These are phyloP conservation scores for Lachnellula suecica DNA, from an alignment of 2,329 filamentous ascomycete species.

Conservation along the genomic window DNA sequence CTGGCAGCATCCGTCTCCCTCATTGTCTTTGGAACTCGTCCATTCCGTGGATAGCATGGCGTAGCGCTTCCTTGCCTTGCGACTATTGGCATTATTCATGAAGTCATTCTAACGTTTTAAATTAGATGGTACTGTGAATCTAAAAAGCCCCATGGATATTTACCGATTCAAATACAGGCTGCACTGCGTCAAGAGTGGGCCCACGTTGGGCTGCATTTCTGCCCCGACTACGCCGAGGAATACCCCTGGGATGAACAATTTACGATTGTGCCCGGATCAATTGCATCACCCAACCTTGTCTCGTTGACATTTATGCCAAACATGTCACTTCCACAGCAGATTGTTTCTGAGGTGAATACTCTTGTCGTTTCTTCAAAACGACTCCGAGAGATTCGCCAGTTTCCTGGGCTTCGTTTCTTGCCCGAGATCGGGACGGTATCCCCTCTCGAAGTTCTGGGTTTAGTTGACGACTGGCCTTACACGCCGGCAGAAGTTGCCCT, in stretches of 20 bases:
- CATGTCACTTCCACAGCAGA: neutral
- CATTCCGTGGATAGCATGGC: neutral
- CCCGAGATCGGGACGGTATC: neutral
- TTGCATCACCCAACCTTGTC: neutral
- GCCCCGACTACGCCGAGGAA: fast-evolving
- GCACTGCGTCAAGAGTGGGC: neutral
- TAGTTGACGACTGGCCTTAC: neutral
- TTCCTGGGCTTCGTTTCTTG: neutral
- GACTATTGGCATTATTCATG: neutral
- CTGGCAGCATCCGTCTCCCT: too few species aligned
- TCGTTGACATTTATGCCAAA: neutral
- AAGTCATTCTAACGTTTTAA: neutral
- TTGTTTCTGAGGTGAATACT: neutral
- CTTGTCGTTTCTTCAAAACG: neutral
- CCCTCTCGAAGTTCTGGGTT: neutral
- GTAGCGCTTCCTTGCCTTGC: neutral
- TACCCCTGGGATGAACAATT: neutral
- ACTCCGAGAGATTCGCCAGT: neutral
- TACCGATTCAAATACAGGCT: neutral
- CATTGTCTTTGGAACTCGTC: neutral
- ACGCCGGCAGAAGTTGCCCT: neutral
- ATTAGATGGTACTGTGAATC: neutral
- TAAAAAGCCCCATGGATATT: neutral
- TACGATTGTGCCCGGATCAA: neutral
- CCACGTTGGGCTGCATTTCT: neutral